These are phyloP conservation scores for Sungouiella blattae DNA, from an alignment of 805 yeast species.

Conservation along the genomic window DNA sequence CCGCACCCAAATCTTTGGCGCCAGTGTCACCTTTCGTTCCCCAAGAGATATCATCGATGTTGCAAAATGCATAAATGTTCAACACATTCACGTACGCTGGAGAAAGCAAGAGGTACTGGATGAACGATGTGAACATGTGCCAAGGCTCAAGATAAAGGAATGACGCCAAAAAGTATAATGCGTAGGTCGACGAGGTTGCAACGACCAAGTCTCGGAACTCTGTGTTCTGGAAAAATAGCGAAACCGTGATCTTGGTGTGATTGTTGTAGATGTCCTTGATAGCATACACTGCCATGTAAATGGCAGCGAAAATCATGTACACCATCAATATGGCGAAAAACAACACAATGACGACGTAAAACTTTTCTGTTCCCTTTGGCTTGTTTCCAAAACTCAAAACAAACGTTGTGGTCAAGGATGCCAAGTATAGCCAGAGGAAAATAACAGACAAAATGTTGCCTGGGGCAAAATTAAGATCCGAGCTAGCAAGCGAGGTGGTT, in stretches of 20 bases:
- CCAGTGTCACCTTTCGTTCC: constrained; percentile 71
- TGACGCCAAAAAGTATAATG: constrained; percentile 56
- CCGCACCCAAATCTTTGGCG: constrained; percentile 53
- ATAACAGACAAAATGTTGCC: constrained; percentile 49
- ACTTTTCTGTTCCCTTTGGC: constrained; percentile 57
- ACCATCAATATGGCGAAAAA: constrained; percentile 61
- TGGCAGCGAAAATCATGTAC: constrained; percentile 56
- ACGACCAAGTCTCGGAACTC: constrained; percentile 50
- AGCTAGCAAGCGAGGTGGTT: constrained; percentile 46
- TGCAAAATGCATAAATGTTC: constrained; percentile 66
- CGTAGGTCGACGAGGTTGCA: constrained; percentile 59
- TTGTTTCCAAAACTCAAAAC: constrained; percentile 62
- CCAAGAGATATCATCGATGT: constrained; percentile 71
- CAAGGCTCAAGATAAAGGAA: constrained; percentile 62
- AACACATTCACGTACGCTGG: constrained; percentile 55
- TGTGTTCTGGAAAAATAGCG: constrained; percentile 44
- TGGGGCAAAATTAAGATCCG: constrained; percentile 39
- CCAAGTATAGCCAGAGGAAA: constrained; percentile 53
- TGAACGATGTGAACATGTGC: constrained; percentile 58
- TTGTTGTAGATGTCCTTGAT: constrained; percentile 31
- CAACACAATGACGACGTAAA: constrained; percentile 49
- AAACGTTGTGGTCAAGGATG: constrained; percentile 56
- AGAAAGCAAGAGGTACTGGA: constrained; percentile 48
- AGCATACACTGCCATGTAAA: constrained; percentile 55
- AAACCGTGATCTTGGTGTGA: constrained; percentile 41